phyloP scores from a whole-genome alignment of 192 early-diverging fungal species.

The Gryganskiella cystojenkinii region DNA sequence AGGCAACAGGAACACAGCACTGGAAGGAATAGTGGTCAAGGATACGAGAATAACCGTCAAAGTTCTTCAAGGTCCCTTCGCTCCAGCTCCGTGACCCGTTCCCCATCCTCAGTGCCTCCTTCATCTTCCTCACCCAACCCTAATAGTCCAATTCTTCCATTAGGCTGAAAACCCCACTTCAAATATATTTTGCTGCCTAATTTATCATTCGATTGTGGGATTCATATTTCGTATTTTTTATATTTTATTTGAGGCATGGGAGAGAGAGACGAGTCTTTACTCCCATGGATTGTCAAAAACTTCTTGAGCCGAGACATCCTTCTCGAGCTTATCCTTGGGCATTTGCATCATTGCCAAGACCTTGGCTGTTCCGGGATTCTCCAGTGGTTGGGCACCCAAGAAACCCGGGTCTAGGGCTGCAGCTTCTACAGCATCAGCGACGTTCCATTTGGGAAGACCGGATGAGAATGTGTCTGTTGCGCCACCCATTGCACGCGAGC shows the following conservation, averaged over 20 bases:
- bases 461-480: neutral
- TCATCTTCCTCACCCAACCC: neutral
- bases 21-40: no score
- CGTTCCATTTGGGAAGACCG: conserved; percentile 18
- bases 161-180: no score
- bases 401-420: conserved; percentile 40
- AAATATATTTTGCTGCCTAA: no score
- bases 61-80: neutral
- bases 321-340: conserved; percentile 73
- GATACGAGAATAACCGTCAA: no score
- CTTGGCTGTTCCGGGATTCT: conserved; percentile 19
- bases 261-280: neutral
- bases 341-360: conserved; percentile 68
- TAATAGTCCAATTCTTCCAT: no score
- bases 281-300: conserved; percentile 55
- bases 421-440: conserved; percentile 41
- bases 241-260: neutral
- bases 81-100: no score
- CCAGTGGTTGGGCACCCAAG: conserved; percentile 12
- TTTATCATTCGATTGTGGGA: no score
- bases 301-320: conserved; percentile 67
- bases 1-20: neutral
- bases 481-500: no score
- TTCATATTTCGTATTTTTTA: no score
- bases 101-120: no score